phyloP scores from a whole-genome alignment of 768 basidiomycete species.

The Chalciporus pseudorubinellus region DNA sequence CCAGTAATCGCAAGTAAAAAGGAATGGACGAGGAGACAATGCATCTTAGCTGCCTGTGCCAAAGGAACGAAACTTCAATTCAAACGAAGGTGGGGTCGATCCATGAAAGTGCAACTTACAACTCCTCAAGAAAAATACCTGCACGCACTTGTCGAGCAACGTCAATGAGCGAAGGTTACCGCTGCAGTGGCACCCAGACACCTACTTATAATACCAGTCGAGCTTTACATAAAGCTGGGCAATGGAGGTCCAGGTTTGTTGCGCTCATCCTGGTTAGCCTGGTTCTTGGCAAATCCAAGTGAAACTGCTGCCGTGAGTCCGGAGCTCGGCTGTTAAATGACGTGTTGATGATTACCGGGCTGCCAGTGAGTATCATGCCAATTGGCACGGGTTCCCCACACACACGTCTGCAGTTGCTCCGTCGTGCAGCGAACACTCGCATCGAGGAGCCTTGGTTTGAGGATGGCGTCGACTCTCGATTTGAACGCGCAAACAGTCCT shows the following conservation, averaged over 20 bases:
- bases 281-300: too few relatives aligned
- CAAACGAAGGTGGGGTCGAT: too few relatives aligned
- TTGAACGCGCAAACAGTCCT: slow-evolving; percentile 45
- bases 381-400: background rate
- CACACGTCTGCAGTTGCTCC: background rate
- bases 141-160: too few relatives aligned
- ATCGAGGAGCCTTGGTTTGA: background rate
- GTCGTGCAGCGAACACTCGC: background rate
- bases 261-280: too few relatives aligned
- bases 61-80: background rate
- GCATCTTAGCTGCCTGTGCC: slow-evolving; percentile 11
- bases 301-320: background rate
- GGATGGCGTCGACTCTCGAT: slow-evolving; percentile 16
- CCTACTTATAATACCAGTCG: too few relatives aligned
- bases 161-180: too few relatives aligned
- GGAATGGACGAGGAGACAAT: slow-evolving; percentile 22
- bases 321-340: background rate
- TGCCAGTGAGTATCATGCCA: too few relatives aligned
- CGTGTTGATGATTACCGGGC: background rate
- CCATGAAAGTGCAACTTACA: slow-evolving; percentile 7
- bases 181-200: too few relatives aligned
- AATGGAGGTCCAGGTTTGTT: too few relatives aligned
- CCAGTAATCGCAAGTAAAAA: slow-evolving; percentile 13
- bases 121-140: slow-evolving; percentile 9
- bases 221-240: too few relatives aligned